Evolutionary conservation across 345 rosid genomes (phyloP), one percentile per base, ranked within the genome.

Genomic region (Crucihimalaya himalaica): DNA sequence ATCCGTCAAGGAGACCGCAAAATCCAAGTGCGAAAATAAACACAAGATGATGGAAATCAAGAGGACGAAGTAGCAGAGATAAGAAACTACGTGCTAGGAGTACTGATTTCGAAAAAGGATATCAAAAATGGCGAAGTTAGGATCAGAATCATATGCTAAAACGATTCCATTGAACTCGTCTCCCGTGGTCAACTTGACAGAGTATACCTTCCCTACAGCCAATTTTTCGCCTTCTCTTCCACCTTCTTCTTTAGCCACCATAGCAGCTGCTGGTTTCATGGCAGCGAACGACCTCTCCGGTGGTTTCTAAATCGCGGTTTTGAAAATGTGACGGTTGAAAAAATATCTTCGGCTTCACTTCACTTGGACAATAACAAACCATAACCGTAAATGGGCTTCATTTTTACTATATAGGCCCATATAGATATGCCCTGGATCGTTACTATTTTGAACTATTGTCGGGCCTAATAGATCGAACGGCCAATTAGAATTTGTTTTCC

Each of bases 71-170:
- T 37, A 23, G 27, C 20, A 27, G 63, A 57, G 7, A 37, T 19
- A 28, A 9, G 7, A 12, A 18, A 25, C 57, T 50, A 63, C 6
- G 54, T 6, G 40, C 9, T 61, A 7, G 34, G 53, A 72, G 60
- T 61, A 52, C 31, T 23, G 29, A 20, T 4, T 47, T n/a, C 54
- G 69, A 48, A 55, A 55, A 92, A 89, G 96, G 93, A 92, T 87
- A 89, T 92, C 89, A 78, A 93, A 89, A 1, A 86, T 87, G 84
- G 88, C 84, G 81, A 93, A 67, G 91, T 91, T 88, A 85, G 86
- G 78, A 64, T 83, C 88, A 72, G 82, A 82, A 82, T 89, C 95
- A 70, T 84, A 94, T 68, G 89, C 84, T 65, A 91, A 77, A 86
- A 94, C 85, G 71, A 88, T 91, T 86, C 84, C 71, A 85, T 75